These are phyloP conservation scores for Dovyalis caffra DNA, from an alignment of 345 rosid genomes.

Conservation along the genomic window DNA sequence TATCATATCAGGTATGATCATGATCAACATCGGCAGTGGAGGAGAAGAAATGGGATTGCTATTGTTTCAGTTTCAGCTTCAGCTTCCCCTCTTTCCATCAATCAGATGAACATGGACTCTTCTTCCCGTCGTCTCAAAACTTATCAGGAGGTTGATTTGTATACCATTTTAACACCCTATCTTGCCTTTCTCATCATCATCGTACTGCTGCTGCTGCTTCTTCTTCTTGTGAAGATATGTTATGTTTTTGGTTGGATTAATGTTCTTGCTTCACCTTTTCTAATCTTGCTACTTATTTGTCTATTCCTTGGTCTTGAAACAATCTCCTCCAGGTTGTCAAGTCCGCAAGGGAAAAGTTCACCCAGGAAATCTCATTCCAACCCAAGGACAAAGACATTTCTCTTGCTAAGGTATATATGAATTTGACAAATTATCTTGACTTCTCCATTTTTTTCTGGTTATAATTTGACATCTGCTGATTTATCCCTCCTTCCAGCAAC, in stretches of 20 bases:
- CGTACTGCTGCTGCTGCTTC: too few species aligned
- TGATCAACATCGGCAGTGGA: slow-evolving; percentile 38
- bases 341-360: slow-evolving; percentile 64
- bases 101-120: slow-evolving; percentile 58
- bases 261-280: slow-evolving; percentile 10
- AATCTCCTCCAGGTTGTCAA: slow-evolving; percentile 47
- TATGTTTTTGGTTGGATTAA: background rate
- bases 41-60: slow-evolving; percentile 37
- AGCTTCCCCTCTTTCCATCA: slow-evolving; percentile 63
- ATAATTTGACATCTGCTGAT: background rate
- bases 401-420: slow-evolving; percentile 60
- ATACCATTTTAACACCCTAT: slow-evolving; percentile 10
- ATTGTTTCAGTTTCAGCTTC: slow-evolving; percentile 47
- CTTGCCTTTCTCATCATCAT: slow-evolving; percentile 12
- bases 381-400: slow-evolving; percentile 78
- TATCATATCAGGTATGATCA: slow-evolving; percentile 76
- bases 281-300: background rate
- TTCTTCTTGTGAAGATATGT: background rate
- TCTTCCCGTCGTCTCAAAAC: slow-evolving; percentile 40
- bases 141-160: slow-evolving; percentile 79
- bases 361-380: slow-evolving; percentile 63
- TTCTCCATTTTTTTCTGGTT: background rate
- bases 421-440: background rate
- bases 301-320: slow-evolving; percentile 19
- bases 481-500: too few species aligned